These are phyloP conservation scores for Micromonas pusilla DNA, from an alignment of 139 green algal genomes.

Conservation along the genomic window DNA sequence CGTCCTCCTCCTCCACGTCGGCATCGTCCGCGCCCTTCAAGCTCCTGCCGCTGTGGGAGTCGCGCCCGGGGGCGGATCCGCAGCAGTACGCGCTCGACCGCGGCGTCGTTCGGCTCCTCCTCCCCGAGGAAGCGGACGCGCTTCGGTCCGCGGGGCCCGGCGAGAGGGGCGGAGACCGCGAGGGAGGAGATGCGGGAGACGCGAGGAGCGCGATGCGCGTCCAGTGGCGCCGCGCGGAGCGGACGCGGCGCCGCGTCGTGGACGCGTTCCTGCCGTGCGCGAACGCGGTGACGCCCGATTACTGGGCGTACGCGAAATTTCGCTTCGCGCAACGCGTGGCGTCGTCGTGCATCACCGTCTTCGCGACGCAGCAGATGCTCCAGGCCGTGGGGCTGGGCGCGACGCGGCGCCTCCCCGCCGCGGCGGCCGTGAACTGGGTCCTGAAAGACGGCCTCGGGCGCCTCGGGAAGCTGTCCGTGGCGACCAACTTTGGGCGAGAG, in stretches of 20 bases:
- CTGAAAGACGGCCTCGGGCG: slow-evolving; percentile 81
- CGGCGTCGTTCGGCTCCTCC: not conserved
- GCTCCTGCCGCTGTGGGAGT: not conserved
- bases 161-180: too few relatives aligned
- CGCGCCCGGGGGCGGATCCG: not conserved
- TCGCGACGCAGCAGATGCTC: slow-evolving; percentile 81
- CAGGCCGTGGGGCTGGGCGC: slow-evolving; percentile 79
- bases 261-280: slow-evolving; percentile 33
- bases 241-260: not conserved
- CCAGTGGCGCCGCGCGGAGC: not conserved
- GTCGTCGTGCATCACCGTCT: slow-evolving; percentile 64
- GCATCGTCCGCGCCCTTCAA: too few relatives aligned
- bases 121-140: not conserved
- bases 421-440: slow-evolving; percentile 71
- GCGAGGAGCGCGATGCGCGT: not conserved
- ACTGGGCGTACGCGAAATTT: slow-evolving; percentile 83
- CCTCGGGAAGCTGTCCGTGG: slow-evolving; percentile 69
- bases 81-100: slow-evolving; percentile 8
- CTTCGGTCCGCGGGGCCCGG: too few relatives aligned
- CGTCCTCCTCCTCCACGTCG: too few relatives aligned
- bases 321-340: slow-evolving; percentile 68
- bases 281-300: slow-evolving; percentile 69
- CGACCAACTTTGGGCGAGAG: slow-evolving; percentile 60
- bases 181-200: not conserved
- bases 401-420: slow-evolving; percentile 49